A percentile compares a stretch with the other conserved stretches of the same genome.
phyloP scores from a whole-genome alignment of 2,329 filamentous ascomycete species.

The Penicillium sp. region DNA sequence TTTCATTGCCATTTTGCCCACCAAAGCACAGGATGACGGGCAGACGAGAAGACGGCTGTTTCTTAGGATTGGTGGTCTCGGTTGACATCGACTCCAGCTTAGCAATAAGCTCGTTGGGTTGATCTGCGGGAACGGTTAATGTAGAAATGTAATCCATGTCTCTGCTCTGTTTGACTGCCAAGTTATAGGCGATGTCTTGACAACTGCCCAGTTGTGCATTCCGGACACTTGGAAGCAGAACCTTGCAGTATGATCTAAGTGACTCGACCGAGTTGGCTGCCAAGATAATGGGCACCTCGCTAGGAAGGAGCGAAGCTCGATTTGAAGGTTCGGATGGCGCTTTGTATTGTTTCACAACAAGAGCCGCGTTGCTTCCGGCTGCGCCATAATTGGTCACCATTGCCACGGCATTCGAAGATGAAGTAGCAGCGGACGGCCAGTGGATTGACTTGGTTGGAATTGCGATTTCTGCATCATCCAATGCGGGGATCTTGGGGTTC shows the following conservation, averaged over 20 bases:
- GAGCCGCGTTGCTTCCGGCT: constrained; percentile 23
- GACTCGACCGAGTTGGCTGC: neutral
- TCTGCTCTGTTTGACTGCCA: neutral
- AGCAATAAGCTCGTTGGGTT: neutral
- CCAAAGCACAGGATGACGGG: constrained; percentile 39
- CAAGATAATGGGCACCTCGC: too few species aligned
- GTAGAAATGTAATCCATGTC: neutral
- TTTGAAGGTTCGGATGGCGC: neutral
- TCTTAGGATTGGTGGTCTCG: neutral
- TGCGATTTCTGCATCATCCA: neutral
- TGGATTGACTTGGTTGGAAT: neutral
- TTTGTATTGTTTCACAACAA: constrained; percentile 25
- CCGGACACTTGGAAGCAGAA: neutral
- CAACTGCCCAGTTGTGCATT: neutral
- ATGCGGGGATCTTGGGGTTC: neutral
- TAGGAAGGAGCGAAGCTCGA: too few species aligned
- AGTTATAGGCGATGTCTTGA: neutral
- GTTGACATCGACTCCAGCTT: neutral
- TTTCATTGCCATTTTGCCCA: constrained; percentile 33
- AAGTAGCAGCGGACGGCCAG: neutral
- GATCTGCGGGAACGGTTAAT: neutral
- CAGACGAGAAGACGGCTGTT: neutral
- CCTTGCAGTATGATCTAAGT: neutral
- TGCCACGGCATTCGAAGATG: constrained; percentile 11
- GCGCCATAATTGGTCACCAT: constrained; percentile 33